These are phyloP conservation scores for Porogramme epimiltina DNA, from an alignment of 1,284 basidiomycete genomes.

Conservation along the genomic window DNA sequence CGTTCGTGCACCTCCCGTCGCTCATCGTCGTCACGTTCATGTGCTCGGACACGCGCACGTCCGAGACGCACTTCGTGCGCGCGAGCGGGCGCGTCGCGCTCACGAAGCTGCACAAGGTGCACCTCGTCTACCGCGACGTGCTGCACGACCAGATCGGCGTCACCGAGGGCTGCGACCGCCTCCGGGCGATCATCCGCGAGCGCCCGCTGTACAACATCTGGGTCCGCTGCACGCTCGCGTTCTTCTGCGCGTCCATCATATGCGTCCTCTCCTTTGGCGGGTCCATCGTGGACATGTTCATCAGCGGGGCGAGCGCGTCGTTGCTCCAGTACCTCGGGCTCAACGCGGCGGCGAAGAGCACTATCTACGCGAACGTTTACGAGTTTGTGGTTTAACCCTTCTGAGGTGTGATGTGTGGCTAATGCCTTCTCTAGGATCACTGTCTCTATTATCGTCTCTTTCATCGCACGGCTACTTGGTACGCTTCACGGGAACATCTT, in stretches of 20 bases:
- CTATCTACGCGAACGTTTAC: slow-evolving; percentile 87
- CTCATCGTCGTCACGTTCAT: slow-evolving; percentile 80
- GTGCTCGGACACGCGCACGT: slow-evolving; percentile 57
- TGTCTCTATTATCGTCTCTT: slow-evolving; percentile 80
- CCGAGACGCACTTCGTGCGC: slow-evolving; percentile 79
- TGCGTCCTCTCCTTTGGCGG: slow-evolving; percentile 84
- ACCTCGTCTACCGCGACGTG: slow-evolving; percentile 77
- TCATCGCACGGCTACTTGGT: slow-evolving; percentile 74
- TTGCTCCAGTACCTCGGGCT: slow-evolving; percentile 77
- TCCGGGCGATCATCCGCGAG: slow-evolving; percentile 61
- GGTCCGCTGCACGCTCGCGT: slow-evolving; percentile 69
- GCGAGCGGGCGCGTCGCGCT: slow-evolving; percentile 73
- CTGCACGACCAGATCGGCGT: slow-evolving; percentile 74
- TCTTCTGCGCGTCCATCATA: slow-evolving; percentile 75
- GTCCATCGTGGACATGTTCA: slow-evolving; percentile 79
- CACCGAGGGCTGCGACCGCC: slow-evolving; percentile 59
- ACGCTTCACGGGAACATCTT: slow-evolving; percentile 69
- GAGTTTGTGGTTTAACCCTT: slow-evolving; percentile 77
- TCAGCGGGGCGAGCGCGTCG: slow-evolving; percentile 73
- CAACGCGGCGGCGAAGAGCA: slow-evolving; percentile 75
- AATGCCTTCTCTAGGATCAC: slow-evolving; percentile 59
- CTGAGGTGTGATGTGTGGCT: no score
- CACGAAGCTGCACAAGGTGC: slow-evolving; percentile 71
- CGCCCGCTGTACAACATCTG: slow-evolving; percentile 64
- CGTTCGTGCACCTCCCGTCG: slow-evolving; percentile 81